Conservation (phyloP, 345 rosid genomes). For the Sonneratia caseolaris region DNA sequence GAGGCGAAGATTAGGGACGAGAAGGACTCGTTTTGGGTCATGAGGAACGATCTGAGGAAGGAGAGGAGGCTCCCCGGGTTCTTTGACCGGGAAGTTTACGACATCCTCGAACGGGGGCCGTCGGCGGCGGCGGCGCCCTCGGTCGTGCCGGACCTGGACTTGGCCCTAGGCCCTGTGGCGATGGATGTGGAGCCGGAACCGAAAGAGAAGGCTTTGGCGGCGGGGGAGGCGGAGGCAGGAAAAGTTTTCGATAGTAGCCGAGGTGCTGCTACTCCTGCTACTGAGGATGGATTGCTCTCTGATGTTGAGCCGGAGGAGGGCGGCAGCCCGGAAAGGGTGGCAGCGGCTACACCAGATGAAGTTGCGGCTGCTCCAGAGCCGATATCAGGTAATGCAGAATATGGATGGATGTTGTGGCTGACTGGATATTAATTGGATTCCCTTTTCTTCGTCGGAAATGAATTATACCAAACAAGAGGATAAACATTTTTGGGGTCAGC, state of each 20-base stretch:
- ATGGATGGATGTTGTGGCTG: neutral
- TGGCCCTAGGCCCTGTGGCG: slow-evolving; percentile 13
- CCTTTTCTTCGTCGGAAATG: neutral
- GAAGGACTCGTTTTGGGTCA: slow-evolving; percentile 86
- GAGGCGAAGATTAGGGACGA: slow-evolving; percentile 58
- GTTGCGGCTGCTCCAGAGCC: slow-evolving; percentile 31
- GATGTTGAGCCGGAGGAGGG: slow-evolving; percentile 58
- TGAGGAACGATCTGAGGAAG: slow-evolving; percentile 85
- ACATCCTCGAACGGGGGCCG: slow-evolving; percentile 60
- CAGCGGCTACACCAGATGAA: slow-evolving; percentile 6
- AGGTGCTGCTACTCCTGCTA: slow-evolving; percentile 42
- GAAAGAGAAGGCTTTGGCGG: neutral
- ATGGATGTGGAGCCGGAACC: slow-evolving; percentile 8
- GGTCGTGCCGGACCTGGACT: neutral
- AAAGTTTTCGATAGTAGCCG: slow-evolving; percentile 52
- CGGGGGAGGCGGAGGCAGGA: slow-evolving; percentile 16
- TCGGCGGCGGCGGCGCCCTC: slow-evolving; percentile 13
- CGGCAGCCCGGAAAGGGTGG: slow-evolving; percentile 28
- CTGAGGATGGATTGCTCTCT: slow-evolving; percentile 62
- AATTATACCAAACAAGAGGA: neutral
- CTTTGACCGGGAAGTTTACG: slow-evolving; percentile 89
- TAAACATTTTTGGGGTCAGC: neutral
- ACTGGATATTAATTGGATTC: neutral
- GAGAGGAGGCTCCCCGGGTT: slow-evolving; percentile 90
- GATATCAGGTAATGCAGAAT: slow-evolving; percentile 1